A percentile compares a stretch with the other conserved stretches of the same genome.
phyloP scores from a whole-genome alignment of 2,329 filamentous ascomycete genomes.

The Cylindrodendrum hubeiense region DNA sequence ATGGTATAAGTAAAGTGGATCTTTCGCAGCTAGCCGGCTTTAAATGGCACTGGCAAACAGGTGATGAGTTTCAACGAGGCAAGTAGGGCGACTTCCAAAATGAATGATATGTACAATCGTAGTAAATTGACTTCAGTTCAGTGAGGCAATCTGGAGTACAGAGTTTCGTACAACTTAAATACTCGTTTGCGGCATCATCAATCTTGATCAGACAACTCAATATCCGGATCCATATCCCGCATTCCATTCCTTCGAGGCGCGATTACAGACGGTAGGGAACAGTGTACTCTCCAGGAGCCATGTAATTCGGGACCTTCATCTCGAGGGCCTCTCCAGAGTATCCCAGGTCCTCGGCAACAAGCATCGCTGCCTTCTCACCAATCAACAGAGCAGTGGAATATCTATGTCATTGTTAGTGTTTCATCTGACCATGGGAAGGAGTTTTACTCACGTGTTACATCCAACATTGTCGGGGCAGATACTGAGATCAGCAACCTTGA shows the following conservation, averaged over 20 bases:
- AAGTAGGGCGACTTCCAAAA: no score
- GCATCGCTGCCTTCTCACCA: constrained; percentile 79
- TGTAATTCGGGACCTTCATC: constrained; percentile 79
- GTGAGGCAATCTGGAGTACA: no score
- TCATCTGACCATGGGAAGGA: constrained; percentile 30
- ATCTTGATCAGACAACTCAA: no score
- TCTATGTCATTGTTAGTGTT: constrained; percentile 49
- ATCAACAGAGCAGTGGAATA: constrained; percentile 80
- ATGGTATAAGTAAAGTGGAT: no score
- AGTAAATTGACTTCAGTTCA: no score
- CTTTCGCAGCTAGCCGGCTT: no score
- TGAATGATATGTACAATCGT: no score
- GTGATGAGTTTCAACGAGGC: no score
- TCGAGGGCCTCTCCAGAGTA: constrained; percentile 80
- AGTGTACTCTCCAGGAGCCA: constrained; percentile 64
- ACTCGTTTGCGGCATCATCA: no score
- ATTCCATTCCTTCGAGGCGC: neutral
- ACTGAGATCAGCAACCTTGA: constrained; percentile 82
- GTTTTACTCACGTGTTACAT: constrained; percentile 68
- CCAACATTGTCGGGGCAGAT: constrained; percentile 86
- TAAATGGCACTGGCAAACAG: no score
- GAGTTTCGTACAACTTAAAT: no score
- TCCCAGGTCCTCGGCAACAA: constrained; percentile 79
- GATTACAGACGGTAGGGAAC: constrained; percentile 57
- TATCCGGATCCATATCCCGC: neutral